A percentile compares a stretch with the other conserved stretches of the same genome.
Evolutionary conservation across 1,284 basidiomycete species (phyloP).

Genomic region (Sporisorium iseilematis-ciliati): DNA sequence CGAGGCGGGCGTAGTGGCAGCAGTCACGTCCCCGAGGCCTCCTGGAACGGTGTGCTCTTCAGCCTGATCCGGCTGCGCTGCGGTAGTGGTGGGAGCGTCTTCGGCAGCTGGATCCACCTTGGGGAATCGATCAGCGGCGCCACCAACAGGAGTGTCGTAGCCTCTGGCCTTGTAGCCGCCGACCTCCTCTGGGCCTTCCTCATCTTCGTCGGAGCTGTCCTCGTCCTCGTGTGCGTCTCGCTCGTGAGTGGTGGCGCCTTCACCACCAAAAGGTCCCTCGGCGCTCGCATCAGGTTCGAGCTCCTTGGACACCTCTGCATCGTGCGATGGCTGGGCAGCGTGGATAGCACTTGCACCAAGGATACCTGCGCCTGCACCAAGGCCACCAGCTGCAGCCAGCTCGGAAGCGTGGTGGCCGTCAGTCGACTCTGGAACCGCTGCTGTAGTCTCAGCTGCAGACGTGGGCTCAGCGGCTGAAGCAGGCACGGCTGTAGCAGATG

Average conservation of each 20-base stretch:
- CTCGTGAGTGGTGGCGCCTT: constrained; percentile 36
- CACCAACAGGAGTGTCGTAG: constrained; percentile 20
- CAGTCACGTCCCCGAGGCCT: constrained; percentile 38
- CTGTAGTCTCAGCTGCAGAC: constrained; percentile 6
- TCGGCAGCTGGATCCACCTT: constrained; percentile 16
- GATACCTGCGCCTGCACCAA: constrained; percentile 20
- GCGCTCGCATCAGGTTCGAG: constrained; percentile 17
- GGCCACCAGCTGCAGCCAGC: constrained; percentile 20
- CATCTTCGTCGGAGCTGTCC: constrained; percentile 59
- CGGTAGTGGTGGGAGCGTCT: neutral
- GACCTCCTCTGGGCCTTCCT: constrained; percentile 61
- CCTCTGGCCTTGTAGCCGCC: constrained; percentile 37
- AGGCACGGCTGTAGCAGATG: constrained; percentile 22
- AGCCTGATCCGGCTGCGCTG: constrained; percentile 14
- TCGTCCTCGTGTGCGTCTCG: constrained; percentile 51
- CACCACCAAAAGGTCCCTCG: constrained; percentile 35
- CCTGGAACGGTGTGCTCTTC: constrained; percentile 35
- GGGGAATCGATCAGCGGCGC: constrained; percentile 44
- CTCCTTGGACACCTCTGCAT: constrained; percentile 3
- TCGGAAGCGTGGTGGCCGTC: constrained; percentile 20
- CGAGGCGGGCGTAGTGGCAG: constrained; percentile 11
- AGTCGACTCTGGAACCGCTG: constrained; percentile 67
- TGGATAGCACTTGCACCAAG: constrained; percentile 17
- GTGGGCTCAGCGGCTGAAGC: neutral
- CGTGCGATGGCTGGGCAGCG: constrained; percentile 18